These are phyloP conservation scores for Prunus padus DNA, from an alignment of 306 rosid genomes.

Conservation along the genomic window DNA sequence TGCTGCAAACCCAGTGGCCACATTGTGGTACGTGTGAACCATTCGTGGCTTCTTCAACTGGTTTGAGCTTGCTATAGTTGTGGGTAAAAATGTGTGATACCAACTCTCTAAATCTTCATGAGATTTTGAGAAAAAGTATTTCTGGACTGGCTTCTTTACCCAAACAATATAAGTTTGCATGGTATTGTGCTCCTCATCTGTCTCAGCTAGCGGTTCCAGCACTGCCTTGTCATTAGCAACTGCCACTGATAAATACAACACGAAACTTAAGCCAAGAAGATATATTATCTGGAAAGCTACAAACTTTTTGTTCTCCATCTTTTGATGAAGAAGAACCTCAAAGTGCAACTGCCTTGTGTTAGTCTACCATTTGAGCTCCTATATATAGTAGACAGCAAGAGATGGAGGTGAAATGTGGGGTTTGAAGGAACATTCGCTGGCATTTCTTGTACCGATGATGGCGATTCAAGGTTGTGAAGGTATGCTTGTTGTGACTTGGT, in stretches of 20 bases:
- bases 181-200: not conserved
- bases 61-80: constrained; percentile 20
- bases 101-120: constrained; percentile 44
- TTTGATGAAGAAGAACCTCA: not conserved
- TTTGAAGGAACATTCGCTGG: not conserved
- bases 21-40: constrained; percentile 46
- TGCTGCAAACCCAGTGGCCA: constrained; percentile 67
- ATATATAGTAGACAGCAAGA: not conserved
- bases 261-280: constrained; percentile 27
- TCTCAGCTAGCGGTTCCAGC: not conserved
- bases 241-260: constrained; percentile 15
- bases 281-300: constrained; percentile 10
- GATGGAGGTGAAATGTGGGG: not conserved
- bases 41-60: constrained; percentile 20
- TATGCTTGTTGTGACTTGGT: constrained; percentile 1
- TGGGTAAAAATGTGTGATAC: constrained; percentile 58
- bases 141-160: constrained; percentile 39
- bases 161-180: constrained; percentile 46
- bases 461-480: not conserved
- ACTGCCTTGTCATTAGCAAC: not conserved
- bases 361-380: not conserved
- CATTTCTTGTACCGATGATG: not conserved
- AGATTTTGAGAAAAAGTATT: not conserved
- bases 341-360: not conserved
- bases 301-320: constrained; percentile 27